Evolutionary conservation across 2,329 filamentous ascomycete species (phyloP).

Genomic region (Rachicladosporium sp.): DNA sequence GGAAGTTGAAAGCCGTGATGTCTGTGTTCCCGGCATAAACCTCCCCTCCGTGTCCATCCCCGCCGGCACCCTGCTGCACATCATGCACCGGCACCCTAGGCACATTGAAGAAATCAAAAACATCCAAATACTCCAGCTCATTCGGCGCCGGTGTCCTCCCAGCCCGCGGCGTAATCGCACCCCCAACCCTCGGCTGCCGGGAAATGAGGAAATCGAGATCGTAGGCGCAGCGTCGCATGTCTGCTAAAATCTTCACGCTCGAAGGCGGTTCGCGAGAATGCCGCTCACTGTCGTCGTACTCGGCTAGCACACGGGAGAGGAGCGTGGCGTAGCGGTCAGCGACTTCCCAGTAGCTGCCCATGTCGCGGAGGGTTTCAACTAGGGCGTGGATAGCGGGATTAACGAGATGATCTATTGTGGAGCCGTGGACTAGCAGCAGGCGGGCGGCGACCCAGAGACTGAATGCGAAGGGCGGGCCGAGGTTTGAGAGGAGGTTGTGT

Average conservation of each 20-base stretch:
- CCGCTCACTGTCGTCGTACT: constrained; percentile 67
- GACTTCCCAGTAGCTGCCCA: constrained; percentile 78
- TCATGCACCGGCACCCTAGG: constrained; percentile 49
- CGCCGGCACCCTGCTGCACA: constrained; percentile 9
- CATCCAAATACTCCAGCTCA: constrained; percentile 80
- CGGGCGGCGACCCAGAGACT: constrained; percentile 85
- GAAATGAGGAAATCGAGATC: constrained; percentile 85
- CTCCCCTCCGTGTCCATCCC: constrained; percentile 16
- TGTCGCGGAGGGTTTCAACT: constrained; percentile 65
- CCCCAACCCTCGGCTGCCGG: constrained; percentile 48
- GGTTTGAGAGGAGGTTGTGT: constrained; percentile 61
- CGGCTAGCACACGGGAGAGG: constrained; percentile 71
- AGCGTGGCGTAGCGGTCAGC: constrained; percentile 70
- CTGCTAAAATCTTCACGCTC: constrained; percentile 73
- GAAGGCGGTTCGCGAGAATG: constrained; percentile 67
- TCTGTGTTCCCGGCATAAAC: constrained; percentile 1
- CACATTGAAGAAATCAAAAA: constrained; percentile 92
- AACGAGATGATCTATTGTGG: constrained; percentile 73
- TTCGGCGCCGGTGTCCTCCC: constrained; percentile 52
- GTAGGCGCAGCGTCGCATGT: constrained; percentile 84
- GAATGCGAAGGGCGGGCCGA: constrained; percentile 85
- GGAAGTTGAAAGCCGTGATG: too few relatives aligned
- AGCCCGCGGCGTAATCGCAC: constrained; percentile 16
- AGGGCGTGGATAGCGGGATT: constrained; percentile 70
- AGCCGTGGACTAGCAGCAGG: constrained; percentile 76